phyloP scores from a whole-genome alignment of 768 basidiomycete species.

The Grammothele lineata region DNA sequence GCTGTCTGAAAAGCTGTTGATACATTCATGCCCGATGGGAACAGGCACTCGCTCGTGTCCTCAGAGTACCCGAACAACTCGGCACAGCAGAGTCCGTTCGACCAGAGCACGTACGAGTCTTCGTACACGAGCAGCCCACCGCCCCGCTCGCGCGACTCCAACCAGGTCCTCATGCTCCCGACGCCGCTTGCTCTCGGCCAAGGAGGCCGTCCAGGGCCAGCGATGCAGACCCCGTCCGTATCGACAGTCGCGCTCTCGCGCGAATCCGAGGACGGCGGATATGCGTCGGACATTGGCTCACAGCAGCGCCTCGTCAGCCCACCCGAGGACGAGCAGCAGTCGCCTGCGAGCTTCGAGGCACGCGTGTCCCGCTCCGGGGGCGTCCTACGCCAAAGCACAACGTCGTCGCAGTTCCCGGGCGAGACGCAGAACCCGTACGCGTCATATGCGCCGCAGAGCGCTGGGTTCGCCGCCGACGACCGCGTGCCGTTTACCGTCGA shows the following conservation, averaged over 20 bases:
- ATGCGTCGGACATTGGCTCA: conserved; percentile 35
- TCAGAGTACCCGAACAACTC: conserved; percentile 65
- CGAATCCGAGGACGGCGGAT: conserved; percentile 38
- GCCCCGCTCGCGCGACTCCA: conserved; percentile 60
- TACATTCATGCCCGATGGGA: conserved; percentile 27
- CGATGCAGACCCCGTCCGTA: conserved; percentile 27
- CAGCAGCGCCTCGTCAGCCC: conserved; percentile 41
- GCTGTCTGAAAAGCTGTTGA: conserved; percentile 5
- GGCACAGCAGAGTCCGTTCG: conserved; percentile 45
- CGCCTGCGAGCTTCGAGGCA: conserved; percentile 31
- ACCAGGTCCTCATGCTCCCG: conserved; percentile 67
- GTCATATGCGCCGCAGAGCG: conserved; percentile 36
- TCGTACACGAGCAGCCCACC: conserved; percentile 39
- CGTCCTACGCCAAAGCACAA: conserved; percentile 36
- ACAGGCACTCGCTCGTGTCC: conserved; percentile 76
- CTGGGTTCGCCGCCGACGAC: conserved; percentile 29
- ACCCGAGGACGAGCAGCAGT: conserved; percentile 18
- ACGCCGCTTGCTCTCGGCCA: conserved; percentile 65
- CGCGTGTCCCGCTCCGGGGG: conserved; percentile 37
- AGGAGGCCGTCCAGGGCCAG: conserved; percentile 36
- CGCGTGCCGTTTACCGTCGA: conserved; percentile 29
- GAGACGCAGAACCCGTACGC: conserved; percentile 60
- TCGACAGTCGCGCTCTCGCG: conserved; percentile 42
- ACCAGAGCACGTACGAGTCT: conserved; percentile 62
- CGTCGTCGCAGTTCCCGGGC: conserved; percentile 36